Base-by-base conservation (phyloP, 176 grass and related monocot genomes). In the Raddia distichophylla region DNA sequence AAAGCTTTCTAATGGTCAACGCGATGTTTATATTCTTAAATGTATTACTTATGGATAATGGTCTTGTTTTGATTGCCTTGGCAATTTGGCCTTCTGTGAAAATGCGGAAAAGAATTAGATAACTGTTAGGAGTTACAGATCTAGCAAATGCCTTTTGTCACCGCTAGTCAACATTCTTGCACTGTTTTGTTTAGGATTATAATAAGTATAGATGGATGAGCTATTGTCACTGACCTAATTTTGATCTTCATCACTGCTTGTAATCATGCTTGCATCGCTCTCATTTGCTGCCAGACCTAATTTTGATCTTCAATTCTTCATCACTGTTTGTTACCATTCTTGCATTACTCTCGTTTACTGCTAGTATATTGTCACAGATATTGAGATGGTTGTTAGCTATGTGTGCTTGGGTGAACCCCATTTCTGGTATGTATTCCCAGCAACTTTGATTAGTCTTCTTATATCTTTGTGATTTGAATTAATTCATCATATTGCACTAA, bases 361-460 rank as follows among this genome's bases (percentile, higher is more conserved):
- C 13, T 33, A 55, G 1, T 80, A 69, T 8, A 33, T 69, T 47
- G 43, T 74, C 33, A 16, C 5, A 8, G 53, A 51, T 7, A 54
- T 52, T 66, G 27, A 33, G 60, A 42, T 40, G 13, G 12, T 44
- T 86, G 71, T 13, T 81, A 76, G 32, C n/a, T 69, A n/a, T 82
- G 34, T 70, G 42, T 55, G 17, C 22, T 87, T 80, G 43, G 57
- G 60, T 85, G 40, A 49, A 79, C 5, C 19, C 18, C 57, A 17
- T 76, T 13, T 64, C 6, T 48, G 11, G 22, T 56, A 52, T 67
- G 48, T 61, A 58, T 66, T 33, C 22, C 10, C 82, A 76, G 63
- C 22, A 59, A 10, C 42, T 13, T 78, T 83, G 32, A 72, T 40
- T 16, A 22, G 6, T 9, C 57, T 10, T 77, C 4, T 65, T 73